These are phyloP conservation scores for Aspergillus eucalypticola DNA, from an alignment of 2,329 filamentous ascomycete genomes.

Conservation along the genomic window DNA sequence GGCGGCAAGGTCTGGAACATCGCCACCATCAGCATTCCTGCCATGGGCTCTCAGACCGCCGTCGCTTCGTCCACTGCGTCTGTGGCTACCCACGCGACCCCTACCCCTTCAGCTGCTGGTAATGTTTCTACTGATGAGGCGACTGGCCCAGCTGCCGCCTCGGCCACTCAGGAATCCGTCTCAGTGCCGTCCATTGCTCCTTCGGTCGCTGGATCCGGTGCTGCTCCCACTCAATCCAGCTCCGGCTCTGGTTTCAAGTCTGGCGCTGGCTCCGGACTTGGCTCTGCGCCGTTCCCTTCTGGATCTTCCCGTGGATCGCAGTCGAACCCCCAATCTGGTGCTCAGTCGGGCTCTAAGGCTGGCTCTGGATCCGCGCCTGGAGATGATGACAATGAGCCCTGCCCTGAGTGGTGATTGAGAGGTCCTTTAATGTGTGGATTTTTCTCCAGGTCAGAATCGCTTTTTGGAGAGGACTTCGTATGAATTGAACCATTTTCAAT, in stretches of 20 bases:
- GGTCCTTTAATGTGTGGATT: no score
- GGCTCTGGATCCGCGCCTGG: not conserved
- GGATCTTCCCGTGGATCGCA: not conserved
- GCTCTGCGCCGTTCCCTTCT: no score
- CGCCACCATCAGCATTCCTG: slow-evolving; percentile 37
- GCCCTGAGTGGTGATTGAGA: not conserved
- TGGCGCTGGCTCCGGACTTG: not conserved
- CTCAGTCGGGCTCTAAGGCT: not conserved
- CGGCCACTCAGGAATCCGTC: not conserved
- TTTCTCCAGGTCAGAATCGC: no score
- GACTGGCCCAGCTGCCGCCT: not conserved
- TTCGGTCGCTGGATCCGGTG: not conserved
- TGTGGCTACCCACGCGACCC: not conserved
- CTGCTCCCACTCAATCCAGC: not conserved
- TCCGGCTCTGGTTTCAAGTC: not conserved
- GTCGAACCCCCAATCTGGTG: not conserved
- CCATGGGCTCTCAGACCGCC: slow-evolving; percentile 25
- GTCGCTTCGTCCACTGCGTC: not conserved
- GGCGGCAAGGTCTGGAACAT: slow-evolving; percentile 44
- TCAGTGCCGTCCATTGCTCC: no score
- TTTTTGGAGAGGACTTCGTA: no score
- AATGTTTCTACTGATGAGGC: not conserved
- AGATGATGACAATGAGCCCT: not conserved
- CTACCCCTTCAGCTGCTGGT: not conserved
- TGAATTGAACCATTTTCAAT: no score